Percentiles rank a stretch among this genome's conserved stretches.
phyloP scores from a whole-genome alignment of 768 basidiomycete species.

The Termitomyces sp. region DNA sequence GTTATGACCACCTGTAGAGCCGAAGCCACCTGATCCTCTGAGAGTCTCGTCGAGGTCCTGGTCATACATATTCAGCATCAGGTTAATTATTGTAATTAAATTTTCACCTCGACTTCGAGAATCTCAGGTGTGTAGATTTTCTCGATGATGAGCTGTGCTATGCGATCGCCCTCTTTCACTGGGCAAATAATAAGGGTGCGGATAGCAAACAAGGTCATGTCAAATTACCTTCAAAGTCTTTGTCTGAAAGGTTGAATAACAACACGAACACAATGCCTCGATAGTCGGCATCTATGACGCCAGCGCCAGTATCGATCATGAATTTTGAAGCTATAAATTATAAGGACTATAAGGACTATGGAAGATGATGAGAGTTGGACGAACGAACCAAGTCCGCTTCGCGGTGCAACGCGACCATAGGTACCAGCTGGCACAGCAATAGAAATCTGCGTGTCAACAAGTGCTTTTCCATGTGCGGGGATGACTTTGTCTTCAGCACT shows the following conservation, averaged over 20 bases:
- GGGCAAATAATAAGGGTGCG: not conserved
- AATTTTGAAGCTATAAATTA: constrained; percentile 77
- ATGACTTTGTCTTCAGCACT: constrained; percentile 79
- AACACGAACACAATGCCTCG: constrained; percentile 87
- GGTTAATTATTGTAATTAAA: not conserved
- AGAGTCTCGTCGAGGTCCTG: constrained; percentile 83
- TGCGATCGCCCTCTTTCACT: constrained; percentile 93
- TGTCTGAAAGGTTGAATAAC: constrained; percentile 87
- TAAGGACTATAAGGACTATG: not conserved
- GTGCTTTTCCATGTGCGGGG: constrained; percentile 86
- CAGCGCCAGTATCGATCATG: constrained; percentile 97
- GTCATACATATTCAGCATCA: not conserved
- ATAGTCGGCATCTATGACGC: constrained; percentile 96
- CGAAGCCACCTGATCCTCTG: constrained; percentile 85
- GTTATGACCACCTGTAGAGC: constrained; percentile 87
- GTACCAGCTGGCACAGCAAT: constrained; percentile 91
- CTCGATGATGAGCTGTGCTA: constrained; percentile 94
- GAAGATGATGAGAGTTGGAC: not conserved
- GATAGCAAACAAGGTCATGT: not conserved
- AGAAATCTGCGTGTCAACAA: constrained; percentile 87
- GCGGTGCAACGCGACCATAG: constrained; percentile 94
- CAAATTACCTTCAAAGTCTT: constrained; percentile 73
- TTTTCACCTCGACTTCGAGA: constrained; percentile 75
- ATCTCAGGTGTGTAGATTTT: constrained; percentile 83
- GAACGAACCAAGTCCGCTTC: constrained; percentile 84